Evolutionary conservation across 371 early-diverging fungal species (phyloP).

Genomic region (Rhizopus sp.): DNA sequence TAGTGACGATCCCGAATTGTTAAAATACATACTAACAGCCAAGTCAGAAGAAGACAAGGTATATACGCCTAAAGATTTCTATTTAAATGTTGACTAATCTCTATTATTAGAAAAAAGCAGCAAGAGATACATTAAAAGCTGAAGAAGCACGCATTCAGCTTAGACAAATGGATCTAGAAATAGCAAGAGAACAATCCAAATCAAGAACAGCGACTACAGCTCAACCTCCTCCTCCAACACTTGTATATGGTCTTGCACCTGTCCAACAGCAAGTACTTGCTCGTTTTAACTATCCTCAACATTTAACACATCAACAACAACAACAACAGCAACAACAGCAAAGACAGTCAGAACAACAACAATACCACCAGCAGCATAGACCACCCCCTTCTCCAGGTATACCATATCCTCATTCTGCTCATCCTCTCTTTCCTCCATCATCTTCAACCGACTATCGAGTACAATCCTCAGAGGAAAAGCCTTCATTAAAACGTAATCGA

Average conservation of each 20-base stretch:
- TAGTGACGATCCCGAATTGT: constrained; percentile 38
- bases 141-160: constrained; percentile 43
- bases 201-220: constrained; percentile 1
- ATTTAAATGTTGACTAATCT: neutral
- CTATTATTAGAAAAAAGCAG: constrained; percentile 37
- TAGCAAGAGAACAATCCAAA: constrained; percentile 35
- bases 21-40: constrained; percentile 40
- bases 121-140: constrained; percentile 37
- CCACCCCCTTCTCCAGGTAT: constrained; percentile 25
- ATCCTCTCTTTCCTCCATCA: constrained; percentile 36
- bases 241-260: constrained; percentile 28
- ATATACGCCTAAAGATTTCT: constrained; percentile 1
- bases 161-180: constrained; percentile 42
- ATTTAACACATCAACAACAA: constrained; percentile 9
- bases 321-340: constrained; percentile 5
- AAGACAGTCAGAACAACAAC: constrained; percentile 5
- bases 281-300: constrained; percentile 25
- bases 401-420: constrained; percentile 45
- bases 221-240: constrained; percentile 1
- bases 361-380: neutral
- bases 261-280: constrained; percentile 43
- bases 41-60: constrained; percentile 59
- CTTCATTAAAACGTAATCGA: constrained; percentile 18
- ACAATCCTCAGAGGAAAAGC: constrained; percentile 4
- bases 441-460: constrained; percentile 11